Base-by-base conservation (phyloP, 2,329 filamentous ascomycete genomes). In the Aspergillus alliaceus region DNA sequence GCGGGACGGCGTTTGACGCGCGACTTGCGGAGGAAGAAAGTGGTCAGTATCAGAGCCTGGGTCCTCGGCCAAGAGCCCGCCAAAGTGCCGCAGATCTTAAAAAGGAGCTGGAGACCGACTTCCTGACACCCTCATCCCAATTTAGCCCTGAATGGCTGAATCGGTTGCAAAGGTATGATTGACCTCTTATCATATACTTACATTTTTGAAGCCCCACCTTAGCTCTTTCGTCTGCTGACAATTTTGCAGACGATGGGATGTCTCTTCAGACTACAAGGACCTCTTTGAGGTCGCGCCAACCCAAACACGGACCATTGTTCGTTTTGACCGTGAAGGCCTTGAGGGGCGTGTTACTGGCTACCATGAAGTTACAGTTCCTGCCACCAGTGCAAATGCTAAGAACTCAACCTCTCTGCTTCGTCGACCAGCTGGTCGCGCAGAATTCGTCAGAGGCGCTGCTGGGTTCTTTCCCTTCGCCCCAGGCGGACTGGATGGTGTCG, bases 381-480 rank as follows among this genome's bases (percentile, higher is more conserved):
- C 91, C 32, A 90, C 87, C 67, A 96, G 90, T 67, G 91, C 90
- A 15, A 97, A 90, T 15, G 93, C 92, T 48, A 99, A 97, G 77
- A 96, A 96, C 70, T 97, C 92, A 2, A 98, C 93, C 0, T 96
- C 92, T 5, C 81, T 97, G 39, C 79, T 90, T 15, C 85, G 95
- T 46, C 96, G 96, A 70, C 93, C 93, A 3, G 93, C 91, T 14
- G 88, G 86, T 56, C 85, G 90, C 60, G 91, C 90, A 29, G 93
- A 98, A 50, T 96, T 98, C 74, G 93, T 98, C 12, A 85, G 93
- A 59, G 95, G 95, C 14, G 93, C 90, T 34, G 91, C 93, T 7
- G 93, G 93, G 0, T 97, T 96, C 77, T 96, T 96, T 58, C 93
- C 93, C 0, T 97, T 98, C 75, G 89, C 92, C 0, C 93, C 93